Evolutionary conservation across 129 eudicot genomes (phyloP), one percentile per base, ranked within the genome.

Genomic region (Lactuca sativa): DNA sequence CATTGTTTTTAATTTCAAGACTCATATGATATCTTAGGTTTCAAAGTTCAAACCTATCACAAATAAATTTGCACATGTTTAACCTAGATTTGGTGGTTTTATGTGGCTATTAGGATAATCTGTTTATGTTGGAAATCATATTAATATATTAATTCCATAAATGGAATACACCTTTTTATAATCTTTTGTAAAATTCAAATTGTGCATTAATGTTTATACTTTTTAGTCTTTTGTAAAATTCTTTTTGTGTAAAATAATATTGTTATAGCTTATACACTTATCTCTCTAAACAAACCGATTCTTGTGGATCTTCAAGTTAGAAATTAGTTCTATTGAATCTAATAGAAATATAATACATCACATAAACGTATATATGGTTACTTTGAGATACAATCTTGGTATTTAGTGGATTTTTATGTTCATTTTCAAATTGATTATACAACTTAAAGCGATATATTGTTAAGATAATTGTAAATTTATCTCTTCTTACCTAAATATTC

Each of bases 251-350:
- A 38, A 32, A 7, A 21, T 62, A 30, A 37, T 49, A 9, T n/a
- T 32, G 62, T 48, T 44, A 18, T 18, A 18, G 1, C 21, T 18
- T 18, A 60, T 36, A 15, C 9, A 51, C 37, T 18, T 21, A 64
- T 59, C 47, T 2, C 51, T 57, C 1, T 18, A 75, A 44, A 49
- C 53, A 72, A 33, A 30, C 67, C 25, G 58, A 21, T 33, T 53
- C 68, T 76, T 67, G 17, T 36, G 53, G 44, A 40, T 73, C 54
- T 15, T 74, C 48, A 53, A 56, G 15, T 73, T 62, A 9, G 17
- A 37, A 53, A 31, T 32, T 14, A 17, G n/a, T 64, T 14, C 43
- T 18, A n/a, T 57, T 56, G 63, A 59, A 47, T 71, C 34, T 66
- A 8, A 25, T 64, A 21, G 56, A 64, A 55, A 37, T 12, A 21